phyloP scores from a whole-genome alignment of 2,329 filamentous ascomycete species.

The Colletotrichum godetiae region DNA sequence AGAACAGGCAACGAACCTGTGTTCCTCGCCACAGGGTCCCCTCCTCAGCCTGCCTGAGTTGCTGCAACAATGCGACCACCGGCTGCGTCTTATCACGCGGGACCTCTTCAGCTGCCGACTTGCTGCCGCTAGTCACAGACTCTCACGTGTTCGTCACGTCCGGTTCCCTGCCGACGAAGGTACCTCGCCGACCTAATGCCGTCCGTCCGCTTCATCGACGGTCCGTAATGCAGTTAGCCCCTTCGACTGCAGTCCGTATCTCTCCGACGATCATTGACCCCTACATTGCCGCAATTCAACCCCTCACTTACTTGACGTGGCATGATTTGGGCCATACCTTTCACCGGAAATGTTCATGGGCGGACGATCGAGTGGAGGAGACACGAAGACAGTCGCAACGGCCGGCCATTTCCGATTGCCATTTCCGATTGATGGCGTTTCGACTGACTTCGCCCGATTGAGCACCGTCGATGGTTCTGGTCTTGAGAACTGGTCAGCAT shows the following conservation, averaged over 20 bases:
- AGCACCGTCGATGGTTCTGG: background rate
- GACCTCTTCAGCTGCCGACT: constrained; percentile 11
- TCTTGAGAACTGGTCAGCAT: background rate
- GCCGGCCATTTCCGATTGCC: constrained; percentile 1
- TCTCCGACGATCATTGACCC: background rate
- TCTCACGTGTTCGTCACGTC: constrained; percentile 20
- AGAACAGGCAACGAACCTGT: background rate
- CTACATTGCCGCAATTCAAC: background rate
- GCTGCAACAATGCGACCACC: constrained; percentile 21
- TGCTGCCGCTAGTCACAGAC: constrained; percentile 4
- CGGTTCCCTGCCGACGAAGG: constrained; percentile 12
- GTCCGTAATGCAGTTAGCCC: constrained; percentile 23
- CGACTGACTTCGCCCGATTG: background rate
- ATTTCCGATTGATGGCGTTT: constrained; percentile 1
- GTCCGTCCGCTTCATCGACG: background rate
- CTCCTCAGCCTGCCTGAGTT: constrained; percentile 23
- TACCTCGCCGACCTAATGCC: constrained; percentile 9
- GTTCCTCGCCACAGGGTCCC: background rate
- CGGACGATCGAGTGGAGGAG: background rate
- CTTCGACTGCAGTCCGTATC: constrained; percentile 2
- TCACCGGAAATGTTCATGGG: constrained; percentile 31
- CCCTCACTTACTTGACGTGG: constrained; percentile 28
- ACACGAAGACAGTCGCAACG: background rate
- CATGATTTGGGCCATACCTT: constrained; percentile 32
- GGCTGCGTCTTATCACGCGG: constrained; percentile 21